phyloP scores from a whole-genome alignment of 176 grass and related monocot genomes.

The Phragmites australis region DNA sequence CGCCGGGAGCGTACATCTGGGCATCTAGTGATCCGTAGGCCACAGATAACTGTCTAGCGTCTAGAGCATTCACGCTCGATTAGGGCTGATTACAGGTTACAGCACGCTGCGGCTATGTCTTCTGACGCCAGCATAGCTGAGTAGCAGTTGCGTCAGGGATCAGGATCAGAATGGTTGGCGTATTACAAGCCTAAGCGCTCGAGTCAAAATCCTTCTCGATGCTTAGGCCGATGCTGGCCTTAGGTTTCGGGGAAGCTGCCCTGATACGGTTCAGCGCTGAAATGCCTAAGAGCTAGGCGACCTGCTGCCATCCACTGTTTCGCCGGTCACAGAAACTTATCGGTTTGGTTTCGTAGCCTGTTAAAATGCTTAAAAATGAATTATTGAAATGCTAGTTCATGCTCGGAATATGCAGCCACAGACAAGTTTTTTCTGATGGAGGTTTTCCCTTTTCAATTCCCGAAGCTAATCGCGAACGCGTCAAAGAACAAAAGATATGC shows the following conservation, averaged over 20 bases:
- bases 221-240: constrained; percentile 23
- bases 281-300: not conserved
- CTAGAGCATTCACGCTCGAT: constrained; percentile 27
- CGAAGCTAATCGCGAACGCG: not conserved
- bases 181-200: constrained; percentile 2
- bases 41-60: not conserved
- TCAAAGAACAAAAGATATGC: not conserved
- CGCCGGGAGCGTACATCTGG: constrained; percentile 28
- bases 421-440: not conserved
- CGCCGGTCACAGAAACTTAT: not conserved
- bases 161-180: constrained; percentile 25
- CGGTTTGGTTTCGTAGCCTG: not conserved
- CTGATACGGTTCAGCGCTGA: not conserved
- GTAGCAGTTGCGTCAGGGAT: constrained; percentile 35
- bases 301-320: not conserved
- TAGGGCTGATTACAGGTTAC: constrained; percentile 36
- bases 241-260: not conserved
- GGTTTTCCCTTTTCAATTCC: not conserved
- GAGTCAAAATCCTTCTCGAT: constrained; percentile 29
- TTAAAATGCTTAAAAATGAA: not conserved
- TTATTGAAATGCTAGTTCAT: not conserved
- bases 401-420: not conserved
- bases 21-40: constrained; percentile 27
- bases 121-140: constrained; percentile 15
- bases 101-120: constrained; percentile 19